A percentile compares a stretch with the other conserved stretches of the same genome.
Conservation (phyloP, 495 filamentous ascomycete species). For the Recurvomyces mirabilis region DNA sequence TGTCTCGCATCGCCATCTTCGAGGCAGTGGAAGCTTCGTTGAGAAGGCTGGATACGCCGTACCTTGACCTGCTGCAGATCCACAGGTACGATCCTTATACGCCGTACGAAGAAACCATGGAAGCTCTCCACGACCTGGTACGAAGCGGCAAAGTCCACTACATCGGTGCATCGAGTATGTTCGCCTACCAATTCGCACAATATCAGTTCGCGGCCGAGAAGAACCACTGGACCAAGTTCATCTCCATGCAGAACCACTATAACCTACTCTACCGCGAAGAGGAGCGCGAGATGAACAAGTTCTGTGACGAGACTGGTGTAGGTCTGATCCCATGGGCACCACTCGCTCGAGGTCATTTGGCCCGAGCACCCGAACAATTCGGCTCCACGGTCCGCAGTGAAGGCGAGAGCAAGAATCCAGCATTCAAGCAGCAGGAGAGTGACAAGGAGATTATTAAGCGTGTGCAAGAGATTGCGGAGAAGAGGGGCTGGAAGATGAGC, state of each 20-base stretch:
- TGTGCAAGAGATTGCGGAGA: conserved; percentile 32
- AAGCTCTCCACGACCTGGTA: conserved; percentile 35
- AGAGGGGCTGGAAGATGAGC: conserved; percentile 32
- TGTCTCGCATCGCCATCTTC: conserved; percentile 42
- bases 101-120: conserved; percentile 60
- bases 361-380: conserved; percentile 22
- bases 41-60: conserved; percentile 50
- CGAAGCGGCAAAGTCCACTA: conserved; percentile 31
- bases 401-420: conserved; percentile 19
- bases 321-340: conserved; percentile 33
- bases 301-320: conserved; percentile 31
- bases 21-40: conserved; percentile 58
- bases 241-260: conserved; percentile 34
- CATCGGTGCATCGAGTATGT: conserved; percentile 32
- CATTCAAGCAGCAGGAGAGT: conserved; percentile 15
- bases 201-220: conserved; percentile 32
- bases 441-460: conserved; percentile 29
- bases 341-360: conserved; percentile 29
- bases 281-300: conserved; percentile 33
- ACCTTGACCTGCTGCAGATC: conserved; percentile 67
- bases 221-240: conserved; percentile 34
- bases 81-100: conserved; percentile 53
- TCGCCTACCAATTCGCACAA: conserved; percentile 29
- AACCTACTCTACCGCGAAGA: conserved; percentile 33
- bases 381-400: conserved; percentile 24